phyloP scores from a whole-genome alignment of 352 stramenopile genomes.

The Blastocystis sp. region DNA sequence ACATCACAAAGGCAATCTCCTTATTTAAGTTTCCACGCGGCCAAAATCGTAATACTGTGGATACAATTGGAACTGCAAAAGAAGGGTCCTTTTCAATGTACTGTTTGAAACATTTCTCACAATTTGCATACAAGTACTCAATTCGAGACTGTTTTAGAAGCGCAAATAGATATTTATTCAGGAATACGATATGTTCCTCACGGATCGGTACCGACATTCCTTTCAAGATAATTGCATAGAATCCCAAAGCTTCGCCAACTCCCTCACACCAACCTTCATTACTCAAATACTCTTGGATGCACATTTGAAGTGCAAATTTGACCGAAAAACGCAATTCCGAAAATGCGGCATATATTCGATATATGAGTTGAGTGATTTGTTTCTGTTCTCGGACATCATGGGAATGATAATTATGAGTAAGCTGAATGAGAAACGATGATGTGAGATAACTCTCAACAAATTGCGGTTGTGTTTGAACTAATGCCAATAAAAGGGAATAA shows the following conservation, averaged over 20 bases:
- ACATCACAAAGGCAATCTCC: conserved; percentile 53
- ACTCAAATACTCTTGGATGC: not conserved
- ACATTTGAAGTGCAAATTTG: not conserved
- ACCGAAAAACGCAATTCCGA: not conserved
- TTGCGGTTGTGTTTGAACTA: not conserved
- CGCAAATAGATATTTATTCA: not conserved
- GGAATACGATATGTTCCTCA: not conserved
- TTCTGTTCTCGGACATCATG: not conserved
- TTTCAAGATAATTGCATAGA: conserved; percentile 26
- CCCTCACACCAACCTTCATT: not conserved
- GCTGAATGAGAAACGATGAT: not conserved
- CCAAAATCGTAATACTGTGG: conserved; percentile 3
- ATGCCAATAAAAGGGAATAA: not conserved
- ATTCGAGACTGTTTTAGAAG: conserved; percentile 12
- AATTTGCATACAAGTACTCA: not conserved
- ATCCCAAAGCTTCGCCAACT: not conserved
- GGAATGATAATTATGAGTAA: not conserved
- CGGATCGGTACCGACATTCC: conserved; percentile 1
- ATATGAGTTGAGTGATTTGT: not conserved
- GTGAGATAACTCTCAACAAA: not conserved
- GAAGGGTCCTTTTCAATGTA: conserved; percentile 19
- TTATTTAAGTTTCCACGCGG: conserved; percentile 56
- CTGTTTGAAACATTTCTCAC: not conserved
- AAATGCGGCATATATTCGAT: not conserved
- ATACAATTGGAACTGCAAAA: conserved; percentile 2